These are phyloP conservation scores for Citrullus colocynthis DNA, from an alignment of 306 rosid species.

Conservation along the genomic window DNA sequence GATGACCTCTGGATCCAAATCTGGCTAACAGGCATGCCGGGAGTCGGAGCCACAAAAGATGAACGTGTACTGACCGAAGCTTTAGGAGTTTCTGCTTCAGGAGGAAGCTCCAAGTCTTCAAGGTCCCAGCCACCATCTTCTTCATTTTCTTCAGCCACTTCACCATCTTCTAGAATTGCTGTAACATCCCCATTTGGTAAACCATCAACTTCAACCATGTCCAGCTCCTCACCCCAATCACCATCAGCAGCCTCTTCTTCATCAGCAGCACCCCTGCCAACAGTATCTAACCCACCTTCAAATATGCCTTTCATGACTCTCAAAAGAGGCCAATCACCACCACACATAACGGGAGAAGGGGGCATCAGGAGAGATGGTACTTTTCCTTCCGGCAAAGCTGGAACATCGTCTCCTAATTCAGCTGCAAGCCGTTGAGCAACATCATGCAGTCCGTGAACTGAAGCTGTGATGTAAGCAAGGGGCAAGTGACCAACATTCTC, in stretches of 20 bases:
- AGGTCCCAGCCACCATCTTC: constrained; percentile 91
- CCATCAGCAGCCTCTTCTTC: constrained; percentile 66
- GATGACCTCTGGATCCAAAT: constrained; percentile 86
- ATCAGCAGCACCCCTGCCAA: constrained; percentile 31
- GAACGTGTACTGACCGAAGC: constrained; percentile 40
- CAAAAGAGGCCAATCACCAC: constrained; percentile 96
- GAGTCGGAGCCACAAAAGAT: constrained; percentile 69
- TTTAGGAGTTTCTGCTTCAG: constrained; percentile 74
- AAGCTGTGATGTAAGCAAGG: constrained; percentile 72
- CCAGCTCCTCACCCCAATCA: constrained; percentile 74
- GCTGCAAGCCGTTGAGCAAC: constrained; percentile 71
- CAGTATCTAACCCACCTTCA: constrained; percentile 63
- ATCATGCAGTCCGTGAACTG: constrained; percentile 70
- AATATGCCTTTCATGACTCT: constrained; percentile 73
- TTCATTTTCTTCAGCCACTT: constrained; percentile 50
- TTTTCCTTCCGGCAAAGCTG: constrained; percentile 61
- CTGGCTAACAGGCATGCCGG: constrained; percentile 86
- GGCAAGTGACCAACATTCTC: constrained; percentile 85
- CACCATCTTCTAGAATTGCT: constrained; percentile 49
- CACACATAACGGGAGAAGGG: constrained; percentile 53
- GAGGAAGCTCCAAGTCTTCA: constrained; percentile 78
- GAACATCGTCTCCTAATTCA: constrained; percentile 67
- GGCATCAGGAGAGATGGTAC: constrained; percentile 63
- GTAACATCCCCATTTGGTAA: constrained; percentile 54
- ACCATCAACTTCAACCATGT: constrained; percentile 53